phyloP scores from a whole-genome alignment of 176 grass and related monocot genomes.

The Carex kokanica region DNA sequence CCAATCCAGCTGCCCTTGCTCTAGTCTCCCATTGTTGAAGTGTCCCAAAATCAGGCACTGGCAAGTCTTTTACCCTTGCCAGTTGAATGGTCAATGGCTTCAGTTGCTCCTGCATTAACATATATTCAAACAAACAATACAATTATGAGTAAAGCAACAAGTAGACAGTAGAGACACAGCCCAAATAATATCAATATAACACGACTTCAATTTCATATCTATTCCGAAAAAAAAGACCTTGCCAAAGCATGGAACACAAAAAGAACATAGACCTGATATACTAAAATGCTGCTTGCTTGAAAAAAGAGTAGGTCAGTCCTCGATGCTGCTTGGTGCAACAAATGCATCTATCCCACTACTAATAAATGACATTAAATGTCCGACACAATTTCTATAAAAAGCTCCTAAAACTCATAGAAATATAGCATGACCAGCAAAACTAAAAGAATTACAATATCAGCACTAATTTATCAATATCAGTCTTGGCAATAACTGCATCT shows the following conservation, averaged over 20 bases:
- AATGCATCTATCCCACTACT: not conserved
- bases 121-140: not conserved
- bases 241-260: no score
- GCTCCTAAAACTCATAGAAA: not conserved
- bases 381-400: not conserved
- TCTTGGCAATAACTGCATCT: not conserved
- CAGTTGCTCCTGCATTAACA: constrained; percentile 67
- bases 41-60: constrained; percentile 90
- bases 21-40: constrained; percentile 85
- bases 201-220: no score
- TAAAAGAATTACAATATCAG: not conserved
- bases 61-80: constrained; percentile 75
- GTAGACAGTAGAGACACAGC: no score
- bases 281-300: no score
- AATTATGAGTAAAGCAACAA: not conserved
- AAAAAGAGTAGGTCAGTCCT: not conserved
- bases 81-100: constrained; percentile 74
- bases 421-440: not conserved
- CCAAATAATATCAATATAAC: no score
- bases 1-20: constrained; percentile 51
- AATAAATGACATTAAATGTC: not conserved
- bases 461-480: not conserved
- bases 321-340: not conserved
- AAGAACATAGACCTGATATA: no score
- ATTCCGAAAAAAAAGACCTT: no score